Base-by-base conservation (phyloP, 164 flowering plant species). In the Sedum album region DNA sequence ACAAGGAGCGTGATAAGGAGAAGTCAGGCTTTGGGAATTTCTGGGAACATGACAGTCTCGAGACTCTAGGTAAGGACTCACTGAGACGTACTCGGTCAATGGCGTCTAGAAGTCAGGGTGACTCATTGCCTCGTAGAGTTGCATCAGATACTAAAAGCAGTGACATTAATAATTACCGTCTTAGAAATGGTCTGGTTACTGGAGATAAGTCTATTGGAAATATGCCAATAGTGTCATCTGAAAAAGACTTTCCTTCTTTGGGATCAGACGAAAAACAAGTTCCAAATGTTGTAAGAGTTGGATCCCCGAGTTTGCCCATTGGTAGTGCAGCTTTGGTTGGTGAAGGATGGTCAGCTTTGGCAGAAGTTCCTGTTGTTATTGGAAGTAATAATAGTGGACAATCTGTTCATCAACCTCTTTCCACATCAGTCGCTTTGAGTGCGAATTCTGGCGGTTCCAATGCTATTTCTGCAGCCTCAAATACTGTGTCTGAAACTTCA, bases 281-380 rank as follows among this genome's bases (percentile, higher is more conserved):
- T 41, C 65, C 84, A 65, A 96, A 86, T 33, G 70, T 85, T 20
- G 78, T 79, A 62, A 84, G 92, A 70, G 83, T 84, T 41, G 72
- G 86, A 17, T 88, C 96, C 53, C 93, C 86, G 69, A 78, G 84
- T 69, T 73, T 93, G 77, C 87, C 95, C 44, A 66, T 83, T 68
- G 83, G 84, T 67, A 77, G 70, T 72, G 79, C 93, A 21, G 65
- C 85, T 51, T 75, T 82, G 73, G 76, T 84, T 44, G 82, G 91
- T 1, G 94, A 88, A 66, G 88, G 92, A 31, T 91, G 97, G 96
- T 93, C 97, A 1, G 94, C 88, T 70, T 75, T 94, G 69, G 96
- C 85, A 20, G 93, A 89, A 76, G 91, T 87, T 46, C 95, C 97
- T 46, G 62, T 46, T 11, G 70, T 77, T 18, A 73, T 80, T 79